Percentiles rank a stretch among this genome's conserved stretches.
Evolutionary conservation across 371 early-diverging fungal genomes (phyloP).

Genomic region (Batkoa obscura): DNA sequence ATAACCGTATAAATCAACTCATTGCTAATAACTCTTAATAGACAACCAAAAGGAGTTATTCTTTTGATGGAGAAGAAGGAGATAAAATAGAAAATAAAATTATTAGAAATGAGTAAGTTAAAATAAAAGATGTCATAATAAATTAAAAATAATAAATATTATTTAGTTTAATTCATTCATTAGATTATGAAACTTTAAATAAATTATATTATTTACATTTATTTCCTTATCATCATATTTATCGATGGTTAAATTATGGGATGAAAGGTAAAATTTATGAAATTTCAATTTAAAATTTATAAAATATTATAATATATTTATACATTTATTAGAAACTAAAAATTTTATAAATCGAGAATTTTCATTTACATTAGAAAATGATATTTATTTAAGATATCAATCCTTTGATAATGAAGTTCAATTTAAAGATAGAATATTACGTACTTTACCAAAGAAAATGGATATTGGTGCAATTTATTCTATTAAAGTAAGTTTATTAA

Average conservation of each 20-base stretch:
- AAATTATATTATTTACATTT: conserved; percentile 50
- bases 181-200: neutral
- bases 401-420: conserved; percentile 53
- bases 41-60: no score
- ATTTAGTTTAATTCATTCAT: no score
- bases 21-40: no score
- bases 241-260: conserved; percentile 69
- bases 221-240: conserved; percentile 66
- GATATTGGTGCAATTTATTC: conserved; percentile 97
- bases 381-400: conserved; percentile 75
- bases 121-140: no score
- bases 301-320: neutral
- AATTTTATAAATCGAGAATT: conserved; percentile 80
- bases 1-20: no score
- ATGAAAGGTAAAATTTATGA: conserved; percentile 17
- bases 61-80: no score
- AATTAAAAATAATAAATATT: no score
- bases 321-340: conserved; percentile 18
- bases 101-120: no score
- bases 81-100: no score
- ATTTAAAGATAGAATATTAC: conserved; percentile 52
- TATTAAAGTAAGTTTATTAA: conserved; percentile 23
- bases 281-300: neutral
- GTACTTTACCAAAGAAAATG: conserved; percentile 71
- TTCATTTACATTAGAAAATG: conserved; percentile 63